phyloP scores from a whole-genome alignment of 768 basidiomycete genomes.

The Exsudoporus frostii region DNA sequence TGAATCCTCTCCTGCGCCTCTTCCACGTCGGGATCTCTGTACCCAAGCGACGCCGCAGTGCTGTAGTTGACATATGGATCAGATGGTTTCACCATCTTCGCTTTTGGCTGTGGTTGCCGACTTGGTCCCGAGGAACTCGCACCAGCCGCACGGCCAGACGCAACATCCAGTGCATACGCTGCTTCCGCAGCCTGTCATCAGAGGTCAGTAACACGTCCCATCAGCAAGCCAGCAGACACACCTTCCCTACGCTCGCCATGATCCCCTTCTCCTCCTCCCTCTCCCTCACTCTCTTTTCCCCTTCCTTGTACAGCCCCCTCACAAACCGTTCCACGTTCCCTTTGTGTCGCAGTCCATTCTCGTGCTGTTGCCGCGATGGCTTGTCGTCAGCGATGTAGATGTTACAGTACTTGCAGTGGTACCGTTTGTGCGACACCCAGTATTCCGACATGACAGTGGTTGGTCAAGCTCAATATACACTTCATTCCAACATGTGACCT shows the following conservation, averaged over 20 bases:
- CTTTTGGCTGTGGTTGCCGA: constrained; percentile 26
- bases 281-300: constrained; percentile 85
- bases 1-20: constrained; percentile 57
- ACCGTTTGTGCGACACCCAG: constrained; percentile 91
- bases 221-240: constrained; percentile 20
- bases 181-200: constrained; percentile 65
- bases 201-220: neutral
- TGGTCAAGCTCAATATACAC: neutral
- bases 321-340: constrained; percentile 93
- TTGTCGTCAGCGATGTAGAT: constrained; percentile 96
- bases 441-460: constrained; percentile 71
- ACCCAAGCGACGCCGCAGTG: constrained; percentile 82
- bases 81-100: constrained; percentile 50
- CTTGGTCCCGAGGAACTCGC: constrained; percentile 10
- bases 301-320: constrained; percentile 87
- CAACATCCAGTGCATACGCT: constrained; percentile 75
- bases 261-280: constrained; percentile 82
- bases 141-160: constrained; percentile 52
- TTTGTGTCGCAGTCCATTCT: constrained; percentile 90
- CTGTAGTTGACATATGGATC: constrained; percentile 83
- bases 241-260: constrained; percentile 83
- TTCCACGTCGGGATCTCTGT: constrained; percentile 72
- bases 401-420: constrained; percentile 96
- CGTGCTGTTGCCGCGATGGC: constrained; percentile 87
- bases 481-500: constrained; percentile 1